Percentiles rank a stretch among this genome's conserved stretches.
Conservation (phyloP, 129 eudicot genomes). For the Daucus carota region DNA sequence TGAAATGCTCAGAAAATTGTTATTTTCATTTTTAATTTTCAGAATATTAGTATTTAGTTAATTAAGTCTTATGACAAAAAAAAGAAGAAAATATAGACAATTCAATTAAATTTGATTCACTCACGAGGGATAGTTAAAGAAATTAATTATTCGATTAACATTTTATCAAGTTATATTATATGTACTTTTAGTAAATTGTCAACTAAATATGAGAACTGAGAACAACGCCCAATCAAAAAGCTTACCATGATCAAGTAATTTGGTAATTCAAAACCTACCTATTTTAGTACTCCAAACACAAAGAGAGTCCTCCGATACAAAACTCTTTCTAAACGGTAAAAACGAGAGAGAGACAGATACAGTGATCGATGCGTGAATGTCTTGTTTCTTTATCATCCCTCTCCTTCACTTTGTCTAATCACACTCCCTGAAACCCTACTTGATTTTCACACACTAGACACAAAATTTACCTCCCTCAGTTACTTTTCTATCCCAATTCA, state of each 20-base stretch:
- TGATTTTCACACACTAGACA: not conserved
- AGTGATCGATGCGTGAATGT: not conserved
- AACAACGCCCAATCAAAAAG: too few relatives aligned
- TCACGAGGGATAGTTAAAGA: too few relatives aligned
- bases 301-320: not conserved
- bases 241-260: not conserved
- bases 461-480: not conserved
- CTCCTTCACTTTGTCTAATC: not conserved
- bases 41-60: too few relatives aligned
- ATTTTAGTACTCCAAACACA: not conserved
- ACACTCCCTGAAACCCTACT: conserved; percentile 2
- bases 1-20: too few relatives aligned
- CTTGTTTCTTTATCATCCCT: not conserved
- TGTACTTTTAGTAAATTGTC: too few relatives aligned
- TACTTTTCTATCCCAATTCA: not conserved
- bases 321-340: not conserved
- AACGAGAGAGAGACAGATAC: not conserved
- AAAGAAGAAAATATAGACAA: too few relatives aligned
- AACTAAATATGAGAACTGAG: too few relatives aligned
- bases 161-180: too few relatives aligned
- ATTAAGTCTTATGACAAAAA: too few relatives aligned
- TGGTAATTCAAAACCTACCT: not conserved
- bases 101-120: too few relatives aligned
- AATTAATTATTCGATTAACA: too few relatives aligned
- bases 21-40: too few relatives aligned